Evolutionary conservation across 2,329 filamentous ascomycete species (phyloP), one percentile per base, ranked within the genome.

Genomic region (Penicillium sp.): DNA sequence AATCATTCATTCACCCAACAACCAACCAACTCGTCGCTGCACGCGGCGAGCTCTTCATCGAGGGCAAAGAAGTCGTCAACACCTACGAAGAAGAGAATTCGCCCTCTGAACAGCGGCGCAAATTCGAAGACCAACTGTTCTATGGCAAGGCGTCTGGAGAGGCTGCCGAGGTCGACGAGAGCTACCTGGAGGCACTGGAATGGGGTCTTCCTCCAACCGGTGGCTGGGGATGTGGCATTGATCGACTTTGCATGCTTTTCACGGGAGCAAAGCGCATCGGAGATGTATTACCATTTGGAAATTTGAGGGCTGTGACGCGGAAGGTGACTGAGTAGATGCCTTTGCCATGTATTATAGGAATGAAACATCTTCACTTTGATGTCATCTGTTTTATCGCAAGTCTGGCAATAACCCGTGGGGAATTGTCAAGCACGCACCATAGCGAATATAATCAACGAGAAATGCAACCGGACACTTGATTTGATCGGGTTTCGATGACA

Each of bases 1-100:
- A 96, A 69, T 88, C 85, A 35, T 94, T 86, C 65, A 55, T 73
- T 13, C 86, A 88, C 59, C 75, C 79, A 0, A 63, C 57, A 6
- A 82, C 81, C 0, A 71, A 74, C 10, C 89, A 95, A 59, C 65
- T 76, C 6, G 79, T 95, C 1, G 83, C 87, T 1, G 85, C 86
- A 1, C 81, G 89, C 4, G 85, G 84, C 0, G 89, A 95, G 65
- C 76, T 95, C 14, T 95, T 94, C 65, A 77, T 93, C 45, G 69
- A 78, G 33, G 80, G 83, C 27, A 78, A 79, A 37, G 92, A 98
- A 60, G 74, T 95, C 20, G 86, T 90, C 44, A 98, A 98, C 64
- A 93, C 90, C 70, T 98, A 98, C 63, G 92, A 98, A 62, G 92
- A 98, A 66, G 92, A 98, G 62, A 98, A 98, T 63, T 85, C 86